These are phyloP conservation scores for Aspergillus aculeatus DNA, from an alignment of 2,329 filamentous ascomycete genomes.

Conservation along the genomic window DNA sequence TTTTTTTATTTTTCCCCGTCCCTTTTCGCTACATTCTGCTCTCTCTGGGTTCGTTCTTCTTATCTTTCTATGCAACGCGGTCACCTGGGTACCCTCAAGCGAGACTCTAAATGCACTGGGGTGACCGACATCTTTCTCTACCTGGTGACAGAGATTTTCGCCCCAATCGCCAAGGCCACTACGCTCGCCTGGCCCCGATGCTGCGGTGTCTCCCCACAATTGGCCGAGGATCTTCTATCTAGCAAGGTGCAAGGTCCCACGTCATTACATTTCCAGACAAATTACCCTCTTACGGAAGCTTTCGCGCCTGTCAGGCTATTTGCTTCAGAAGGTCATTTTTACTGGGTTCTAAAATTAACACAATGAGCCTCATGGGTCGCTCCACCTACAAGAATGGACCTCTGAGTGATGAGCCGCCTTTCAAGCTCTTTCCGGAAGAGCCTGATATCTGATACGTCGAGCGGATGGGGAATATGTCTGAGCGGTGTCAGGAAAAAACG, in stretches of 20 bases:
- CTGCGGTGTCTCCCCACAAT: background rate
- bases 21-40: background rate
- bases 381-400: background rate
- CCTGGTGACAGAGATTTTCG: background rate
- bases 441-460: background rate
- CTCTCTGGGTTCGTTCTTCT: background rate
- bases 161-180: background rate
- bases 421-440: background rate
- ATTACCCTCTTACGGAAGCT: background rate
- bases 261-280: background rate
- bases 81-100: background rate
- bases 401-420: background rate
- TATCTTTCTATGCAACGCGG: background rate
- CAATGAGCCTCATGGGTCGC: background rate
- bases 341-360: background rate
- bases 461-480: background rate
- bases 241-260: background rate
- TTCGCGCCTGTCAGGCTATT: background rate
- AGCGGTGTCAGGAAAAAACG: background rate
- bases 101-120: background rate
- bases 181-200: background rate
- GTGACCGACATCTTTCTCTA: background rate
- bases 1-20: background rate
- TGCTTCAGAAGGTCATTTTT: background rate
- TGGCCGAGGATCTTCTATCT: background rate